Evolutionary conservation across 805 yeast genomes (phyloP).

Genomic region (Scheffersomyces spartinae): DNA sequence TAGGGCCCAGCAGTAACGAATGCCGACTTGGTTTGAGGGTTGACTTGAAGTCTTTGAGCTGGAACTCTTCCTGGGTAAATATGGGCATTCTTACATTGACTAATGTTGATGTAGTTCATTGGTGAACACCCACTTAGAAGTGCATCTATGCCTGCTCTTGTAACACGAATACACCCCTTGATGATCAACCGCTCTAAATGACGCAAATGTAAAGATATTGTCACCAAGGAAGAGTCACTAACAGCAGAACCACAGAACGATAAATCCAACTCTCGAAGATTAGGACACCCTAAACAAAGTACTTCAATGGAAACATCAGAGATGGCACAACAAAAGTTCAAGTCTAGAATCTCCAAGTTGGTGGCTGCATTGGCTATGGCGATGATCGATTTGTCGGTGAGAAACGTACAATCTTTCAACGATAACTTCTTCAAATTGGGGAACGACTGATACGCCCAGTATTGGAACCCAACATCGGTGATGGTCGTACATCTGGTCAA

Average conservation of each 20-base stretch:
- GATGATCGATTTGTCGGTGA: constrained; percentile 54
- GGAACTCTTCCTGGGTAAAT: constrained; percentile 48
- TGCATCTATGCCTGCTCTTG: constrained; percentile 67
- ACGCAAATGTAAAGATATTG: constrained; percentile 44
- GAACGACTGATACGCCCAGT: constrained; percentile 50
- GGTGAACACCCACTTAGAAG: constrained; percentile 44
- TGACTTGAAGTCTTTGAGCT: constrained; percentile 41
- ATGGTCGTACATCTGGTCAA: constrained; percentile 69
- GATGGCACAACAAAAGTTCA: constrained; percentile 67
- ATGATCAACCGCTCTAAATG: constrained; percentile 37
- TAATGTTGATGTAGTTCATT: constrained; percentile 42
- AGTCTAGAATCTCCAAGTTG: constrained; percentile 41
- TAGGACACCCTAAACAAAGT: constrained; percentile 53
- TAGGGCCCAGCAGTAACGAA: constrained; percentile 44
- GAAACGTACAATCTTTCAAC: constrained; percentile 62
- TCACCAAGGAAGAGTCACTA: constrained; percentile 54
- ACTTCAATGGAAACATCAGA: constrained; percentile 61
- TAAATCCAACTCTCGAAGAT: constrained; percentile 39
- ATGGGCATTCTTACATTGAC: constrained; percentile 66
- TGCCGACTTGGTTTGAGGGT: constrained; percentile 43
- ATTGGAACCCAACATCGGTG: constrained; percentile 61
- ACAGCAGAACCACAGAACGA: constrained; percentile 77
- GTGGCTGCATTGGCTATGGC: constrained; percentile 53
- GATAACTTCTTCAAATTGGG: constrained; percentile 40
- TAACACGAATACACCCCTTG: constrained; percentile 66